phyloP scores from a whole-genome alignment of 208 protist species.

The Crithidia brevicula region DNA sequence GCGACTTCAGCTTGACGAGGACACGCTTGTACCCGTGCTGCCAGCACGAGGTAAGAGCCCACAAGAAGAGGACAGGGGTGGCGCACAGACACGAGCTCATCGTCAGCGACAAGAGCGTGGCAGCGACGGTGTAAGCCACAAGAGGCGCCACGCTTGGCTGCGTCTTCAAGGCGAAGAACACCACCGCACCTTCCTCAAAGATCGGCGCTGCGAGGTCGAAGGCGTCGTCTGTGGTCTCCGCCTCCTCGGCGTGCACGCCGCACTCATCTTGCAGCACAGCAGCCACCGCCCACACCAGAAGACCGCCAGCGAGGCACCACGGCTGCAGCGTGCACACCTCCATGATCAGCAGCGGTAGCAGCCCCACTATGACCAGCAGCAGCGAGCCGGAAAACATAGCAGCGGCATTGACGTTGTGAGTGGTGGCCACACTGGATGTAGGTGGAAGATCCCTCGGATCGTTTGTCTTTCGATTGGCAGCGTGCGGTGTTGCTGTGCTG shows the following conservation, averaged over 20 bases:
- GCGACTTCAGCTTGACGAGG: constrained; percentile 33
- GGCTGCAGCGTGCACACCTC: constrained; percentile 49
- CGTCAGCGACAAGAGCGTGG: constrained; percentile 21
- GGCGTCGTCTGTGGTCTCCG: constrained; percentile 12
- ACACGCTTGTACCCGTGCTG: constrained; percentile 47
- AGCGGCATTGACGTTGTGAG: not conserved
- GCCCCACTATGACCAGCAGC: constrained; percentile 11
- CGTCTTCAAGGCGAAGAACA: constrained; percentile 28
- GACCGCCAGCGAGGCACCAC: constrained; percentile 23
- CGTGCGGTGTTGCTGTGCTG: too few species aligned
- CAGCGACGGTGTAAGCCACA: constrained; percentile 4
- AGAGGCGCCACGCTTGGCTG: constrained; percentile 17
- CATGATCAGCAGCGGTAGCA: constrained; percentile 48
- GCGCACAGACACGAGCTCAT: constrained; percentile 27
- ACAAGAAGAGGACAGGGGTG: constrained; percentile 28
- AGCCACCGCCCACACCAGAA: constrained; percentile 30
- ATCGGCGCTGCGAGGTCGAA: constrained; percentile 35
- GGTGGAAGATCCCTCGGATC: too few species aligned
- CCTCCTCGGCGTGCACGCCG: constrained; percentile 19
- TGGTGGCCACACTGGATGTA: not conserved
- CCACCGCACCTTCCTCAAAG: constrained; percentile 25
- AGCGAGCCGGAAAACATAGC: constrained; percentile 13
- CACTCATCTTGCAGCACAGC: constrained; percentile 29
- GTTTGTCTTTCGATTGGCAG: too few species aligned
- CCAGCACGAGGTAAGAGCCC: constrained; percentile 42